Conservation (phyloP, 345 rosid species). For the Xanthoceras sorbifolium region DNA sequence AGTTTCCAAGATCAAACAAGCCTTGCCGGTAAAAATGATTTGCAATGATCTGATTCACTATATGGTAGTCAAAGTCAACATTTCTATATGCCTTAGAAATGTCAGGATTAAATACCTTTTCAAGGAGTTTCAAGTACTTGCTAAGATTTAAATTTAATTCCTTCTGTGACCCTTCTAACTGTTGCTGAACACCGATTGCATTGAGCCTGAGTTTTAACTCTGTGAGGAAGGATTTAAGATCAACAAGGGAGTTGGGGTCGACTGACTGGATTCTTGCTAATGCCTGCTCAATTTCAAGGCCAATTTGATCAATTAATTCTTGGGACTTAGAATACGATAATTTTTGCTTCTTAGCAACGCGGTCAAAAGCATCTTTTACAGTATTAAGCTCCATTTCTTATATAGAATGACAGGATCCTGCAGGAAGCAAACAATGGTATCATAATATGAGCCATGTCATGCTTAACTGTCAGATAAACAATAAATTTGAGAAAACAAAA, state of each 20-base stretch:
- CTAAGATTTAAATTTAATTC: constrained; percentile 46
- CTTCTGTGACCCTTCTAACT: constrained; percentile 63
- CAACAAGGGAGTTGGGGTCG: constrained; percentile 26
- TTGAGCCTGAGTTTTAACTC: constrained; percentile 58
- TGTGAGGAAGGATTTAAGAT: constrained; percentile 42
- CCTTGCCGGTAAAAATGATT: constrained; percentile 73
- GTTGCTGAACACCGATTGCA: constrained; percentile 42
- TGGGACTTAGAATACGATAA: constrained; percentile 47
- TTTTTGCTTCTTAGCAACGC: constrained; percentile 66
- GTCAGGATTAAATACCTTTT: constrained; percentile 58
- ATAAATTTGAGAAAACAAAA: background rate
- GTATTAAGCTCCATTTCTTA: constrained; percentile 45
- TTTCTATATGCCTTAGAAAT: constrained; percentile 68
- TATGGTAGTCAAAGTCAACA: constrained; percentile 55
- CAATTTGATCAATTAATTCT: constrained; percentile 50
- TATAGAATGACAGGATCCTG: constrained; percentile 27
- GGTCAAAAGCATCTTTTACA: constrained; percentile 65
- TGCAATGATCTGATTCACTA: constrained; percentile 63
- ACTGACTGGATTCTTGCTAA: constrained; percentile 42
- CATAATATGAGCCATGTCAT: background rate
- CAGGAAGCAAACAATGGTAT: constrained; percentile 12
- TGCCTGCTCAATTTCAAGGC: constrained; percentile 50
- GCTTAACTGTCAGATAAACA: background rate
- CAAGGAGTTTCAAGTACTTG: constrained; percentile 65
- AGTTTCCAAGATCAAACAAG: constrained; percentile 80